Evolutionary conservation across 805 yeast genomes (phyloP), one percentile per base, ranked within the genome.

Genomic region (Priceomyces haplophilus): DNA sequence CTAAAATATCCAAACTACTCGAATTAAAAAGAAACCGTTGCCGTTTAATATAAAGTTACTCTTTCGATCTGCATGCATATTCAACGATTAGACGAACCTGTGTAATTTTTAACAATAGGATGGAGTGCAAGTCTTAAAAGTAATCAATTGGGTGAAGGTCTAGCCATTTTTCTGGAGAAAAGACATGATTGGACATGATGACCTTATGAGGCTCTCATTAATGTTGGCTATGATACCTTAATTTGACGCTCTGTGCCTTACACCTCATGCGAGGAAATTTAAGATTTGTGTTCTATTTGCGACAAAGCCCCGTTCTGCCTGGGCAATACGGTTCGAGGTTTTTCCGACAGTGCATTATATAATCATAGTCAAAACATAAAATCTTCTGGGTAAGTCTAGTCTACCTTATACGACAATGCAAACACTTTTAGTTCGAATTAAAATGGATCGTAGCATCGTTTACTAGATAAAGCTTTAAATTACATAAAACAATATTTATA

Each of bases 401-500:
- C n/a, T n/a, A n/a, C n/a, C n/a, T n/a, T n/a, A n/a, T n/a, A n/a
- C n/a, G n/a, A n/a, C n/a, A n/a, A n/a, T n/a, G n/a, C n/a, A n/a
- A n/a, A n/a, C n/a, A n/a, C n/a, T n/a, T n/a, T n/a, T n/a, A n/a
- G n/a, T n/a, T n/a, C n/a, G n/a, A n/a, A n/a, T n/a, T n/a, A n/a
- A n/a, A n/a, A n/a, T n/a, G 24, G 24, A 11, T 32, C 35, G 12
- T 32, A 19, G 35, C 35, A 32, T 32, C 35, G 35, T 32, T 32
- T 32, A 32, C 19, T 32, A 32, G 31, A 27, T 27, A 27, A 10
- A 32, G 12, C n/a, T 32, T 15, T 32, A 30, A 6, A 30, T 30
- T 15, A n/a, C 7, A 32, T 16, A 5, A 6, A 32, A 12, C 19
- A 4, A 32, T 32, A 32, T 32, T 17, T 32, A 32, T 16, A 32